phyloP scores from a whole-genome alignment of 768 basidiomycete species.

The Inosperma sp. region DNA sequence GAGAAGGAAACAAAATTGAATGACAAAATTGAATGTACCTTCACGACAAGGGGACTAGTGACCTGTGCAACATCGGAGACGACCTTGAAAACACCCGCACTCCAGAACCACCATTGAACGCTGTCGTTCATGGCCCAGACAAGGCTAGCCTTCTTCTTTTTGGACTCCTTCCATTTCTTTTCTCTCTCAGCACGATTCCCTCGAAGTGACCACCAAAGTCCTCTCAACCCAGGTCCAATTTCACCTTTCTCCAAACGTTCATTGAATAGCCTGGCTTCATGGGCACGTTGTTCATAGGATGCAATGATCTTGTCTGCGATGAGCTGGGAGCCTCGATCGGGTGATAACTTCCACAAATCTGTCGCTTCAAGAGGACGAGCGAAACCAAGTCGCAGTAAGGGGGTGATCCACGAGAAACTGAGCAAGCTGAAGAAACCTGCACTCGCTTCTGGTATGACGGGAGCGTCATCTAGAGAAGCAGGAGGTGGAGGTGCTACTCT shows the following conservation, averaged over 20 bases:
- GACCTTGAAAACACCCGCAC: slow-evolving; percentile 52
- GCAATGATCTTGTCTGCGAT: slow-evolving; percentile 60
- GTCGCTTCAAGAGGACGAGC: slow-evolving; percentile 73
- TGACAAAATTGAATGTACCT: slow-evolving; percentile 43
- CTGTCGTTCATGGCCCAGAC: slow-evolving; percentile 70
- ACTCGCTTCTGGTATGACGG: slow-evolving; percentile 58
- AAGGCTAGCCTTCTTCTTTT: slow-evolving; percentile 58
- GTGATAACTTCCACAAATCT: slow-evolving; percentile 77
- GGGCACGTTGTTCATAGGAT: slow-evolving; percentile 57
- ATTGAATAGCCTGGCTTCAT: slow-evolving; percentile 67
- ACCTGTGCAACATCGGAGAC: slow-evolving; percentile 70
- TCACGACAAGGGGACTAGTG: slow-evolving; percentile 72
- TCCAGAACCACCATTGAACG: slow-evolving; percentile 77
- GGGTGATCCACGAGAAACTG: slow-evolving; percentile 74
- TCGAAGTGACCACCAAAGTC: slow-evolving; percentile 56
- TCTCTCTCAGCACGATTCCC: slow-evolving; percentile 52
- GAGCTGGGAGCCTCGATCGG: slow-evolving; percentile 50
- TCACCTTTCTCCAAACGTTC: slow-evolving; percentile 59
- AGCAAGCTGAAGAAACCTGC: slow-evolving; percentile 57
- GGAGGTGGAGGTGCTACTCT: slow-evolving; percentile 39
- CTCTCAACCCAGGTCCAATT: slow-evolving; percentile 50
- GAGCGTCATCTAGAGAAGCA: slow-evolving; percentile 54
- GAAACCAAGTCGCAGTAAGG: slow-evolving; percentile 70
- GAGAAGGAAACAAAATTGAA: neutral
- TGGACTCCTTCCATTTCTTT: slow-evolving; percentile 57